Percentiles rank a stretch among this genome's conserved stretches.
Evolutionary conservation across 2,329 filamentous ascomycete species (phyloP).

Genomic region (Tolypocladium endophyticum): DNA sequence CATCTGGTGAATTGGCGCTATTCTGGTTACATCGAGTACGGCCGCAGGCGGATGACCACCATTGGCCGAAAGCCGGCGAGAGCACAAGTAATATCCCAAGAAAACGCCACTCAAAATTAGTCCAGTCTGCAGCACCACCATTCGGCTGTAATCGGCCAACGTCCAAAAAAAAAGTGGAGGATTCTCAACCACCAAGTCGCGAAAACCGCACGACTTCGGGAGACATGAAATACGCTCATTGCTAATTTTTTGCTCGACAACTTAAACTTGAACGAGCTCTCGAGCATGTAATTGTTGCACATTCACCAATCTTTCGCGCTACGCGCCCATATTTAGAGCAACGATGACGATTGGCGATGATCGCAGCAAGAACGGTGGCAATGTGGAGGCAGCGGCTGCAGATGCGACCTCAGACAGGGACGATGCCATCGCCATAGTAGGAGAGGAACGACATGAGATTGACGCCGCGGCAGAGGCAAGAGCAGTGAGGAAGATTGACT

Average conservation of each 20-base stretch:
- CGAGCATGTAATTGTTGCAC: background rate
- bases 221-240: background rate
- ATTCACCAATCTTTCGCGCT: background rate
- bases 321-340: background rate
- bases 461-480: conserved; percentile 44
- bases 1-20: background rate
- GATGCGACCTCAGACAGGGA: conserved; percentile 11
- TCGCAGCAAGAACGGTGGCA: background rate
- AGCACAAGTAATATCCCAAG: background rate
- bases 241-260: no score
- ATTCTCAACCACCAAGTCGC: background rate
- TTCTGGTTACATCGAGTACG: no score
- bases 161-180: background rate
- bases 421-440: conserved; percentile 41
- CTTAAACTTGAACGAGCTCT: no score
- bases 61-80: background rate
- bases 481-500: conserved; percentile 56
- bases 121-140: background rate
- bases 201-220: background rate
- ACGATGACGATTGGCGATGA: background rate
- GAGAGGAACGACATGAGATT: conserved; percentile 40
- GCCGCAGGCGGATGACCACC: background rate
- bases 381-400: background rate
- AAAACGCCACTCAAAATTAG: background rate
- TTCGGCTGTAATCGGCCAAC: background rate